Conservation (phyloP, 805 yeast species). For the Pichia paraexigua region DNA sequence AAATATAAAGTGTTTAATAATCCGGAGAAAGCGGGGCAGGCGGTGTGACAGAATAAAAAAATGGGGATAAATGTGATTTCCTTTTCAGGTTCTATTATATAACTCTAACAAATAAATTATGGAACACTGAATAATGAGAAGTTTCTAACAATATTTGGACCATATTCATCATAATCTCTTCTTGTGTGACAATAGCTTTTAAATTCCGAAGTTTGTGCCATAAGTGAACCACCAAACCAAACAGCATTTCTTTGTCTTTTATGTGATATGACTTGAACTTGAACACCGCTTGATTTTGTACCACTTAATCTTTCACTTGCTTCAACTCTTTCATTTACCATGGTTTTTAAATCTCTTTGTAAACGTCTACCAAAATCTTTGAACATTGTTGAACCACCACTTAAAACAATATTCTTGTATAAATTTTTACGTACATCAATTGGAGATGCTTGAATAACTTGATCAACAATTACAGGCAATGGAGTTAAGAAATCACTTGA, state of each 20-base stretch:
- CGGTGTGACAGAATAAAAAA: neutral
- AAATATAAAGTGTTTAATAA: neutral
- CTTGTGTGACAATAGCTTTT: constrained; percentile 95
- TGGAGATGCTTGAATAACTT: constrained; percentile 90
- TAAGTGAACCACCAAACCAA: constrained; percentile 97
- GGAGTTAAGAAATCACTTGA: constrained; percentile 94
- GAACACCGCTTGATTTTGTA: constrained; percentile 83
- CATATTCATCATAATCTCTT: constrained; percentile 94
- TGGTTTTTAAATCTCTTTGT: constrained; percentile 83
- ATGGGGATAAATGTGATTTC: neutral
- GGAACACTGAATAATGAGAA: constrained; percentile 91
- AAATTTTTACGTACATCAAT: constrained; percentile 96
- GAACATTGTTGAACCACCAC: constrained; percentile 99
- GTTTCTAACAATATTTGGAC: constrained; percentile 96
- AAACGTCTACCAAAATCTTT: constrained; percentile 96
- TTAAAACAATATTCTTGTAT: constrained; percentile 88
- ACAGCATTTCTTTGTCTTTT: constrained; percentile 98
- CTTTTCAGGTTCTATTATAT: neutral
- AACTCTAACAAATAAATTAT: constrained; percentile 25
- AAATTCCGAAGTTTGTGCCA: constrained; percentile 97
- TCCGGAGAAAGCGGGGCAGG: neutral
- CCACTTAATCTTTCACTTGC: constrained; percentile 71
- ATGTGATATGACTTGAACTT: constrained; percentile 93
- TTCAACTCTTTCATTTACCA: constrained; percentile 84
- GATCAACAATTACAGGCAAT: constrained; percentile 91